Evolutionary conservation across 805 yeast genomes (phyloP).

Genomic region (Blastobotrys attinorum): DNA sequence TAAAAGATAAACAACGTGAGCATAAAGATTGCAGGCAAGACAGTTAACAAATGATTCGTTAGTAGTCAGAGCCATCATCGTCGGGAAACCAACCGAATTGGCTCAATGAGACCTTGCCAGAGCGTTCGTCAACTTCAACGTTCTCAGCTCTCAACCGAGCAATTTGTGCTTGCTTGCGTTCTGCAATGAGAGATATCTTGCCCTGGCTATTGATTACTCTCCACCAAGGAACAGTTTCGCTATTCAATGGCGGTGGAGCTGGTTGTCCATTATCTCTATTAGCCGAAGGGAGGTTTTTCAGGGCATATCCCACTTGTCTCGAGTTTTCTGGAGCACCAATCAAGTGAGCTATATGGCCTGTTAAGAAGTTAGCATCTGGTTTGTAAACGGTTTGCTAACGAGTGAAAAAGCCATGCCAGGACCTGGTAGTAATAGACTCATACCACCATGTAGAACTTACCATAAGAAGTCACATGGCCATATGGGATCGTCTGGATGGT

Average conservation of each 20-base stretch:
- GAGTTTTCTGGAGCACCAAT: conserved; percentile 57
- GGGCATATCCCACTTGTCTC: conserved; percentile 65
- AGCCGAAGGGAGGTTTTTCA: conserved; percentile 42
- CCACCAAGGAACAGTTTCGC: conserved; percentile 67
- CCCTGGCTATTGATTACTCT: conserved; percentile 63
- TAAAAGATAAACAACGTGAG: too few relatives aligned
- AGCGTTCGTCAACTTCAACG: conserved; percentile 21
- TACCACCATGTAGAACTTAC: conserved; percentile 26
- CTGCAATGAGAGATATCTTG: conserved; percentile 41
- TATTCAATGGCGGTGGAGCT: conserved; percentile 22
- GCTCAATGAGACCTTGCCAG: conserved; percentile 34
- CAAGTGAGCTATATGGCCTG: conserved; percentile 60
- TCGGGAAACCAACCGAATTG: conserved; percentile 66
- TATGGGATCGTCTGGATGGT: conserved; percentile 46
- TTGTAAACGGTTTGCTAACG: too few relatives aligned
- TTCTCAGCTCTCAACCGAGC: conserved; percentile 41
- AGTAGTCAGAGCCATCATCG: conserved; percentile 1
- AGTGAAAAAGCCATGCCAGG: too few relatives aligned
- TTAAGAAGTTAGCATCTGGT: too few relatives aligned
- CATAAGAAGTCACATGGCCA: conserved; percentile 65
- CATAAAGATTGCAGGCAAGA: too few relatives aligned
- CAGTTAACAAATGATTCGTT: too few relatives aligned
- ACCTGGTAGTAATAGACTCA: too few relatives aligned
- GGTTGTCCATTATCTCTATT: conserved; percentile 7
- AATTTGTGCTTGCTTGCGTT: conserved; percentile 41